phyloP scores from a whole-genome alignment of 306 rosid species.

The Phaseolus lunatus region DNA sequence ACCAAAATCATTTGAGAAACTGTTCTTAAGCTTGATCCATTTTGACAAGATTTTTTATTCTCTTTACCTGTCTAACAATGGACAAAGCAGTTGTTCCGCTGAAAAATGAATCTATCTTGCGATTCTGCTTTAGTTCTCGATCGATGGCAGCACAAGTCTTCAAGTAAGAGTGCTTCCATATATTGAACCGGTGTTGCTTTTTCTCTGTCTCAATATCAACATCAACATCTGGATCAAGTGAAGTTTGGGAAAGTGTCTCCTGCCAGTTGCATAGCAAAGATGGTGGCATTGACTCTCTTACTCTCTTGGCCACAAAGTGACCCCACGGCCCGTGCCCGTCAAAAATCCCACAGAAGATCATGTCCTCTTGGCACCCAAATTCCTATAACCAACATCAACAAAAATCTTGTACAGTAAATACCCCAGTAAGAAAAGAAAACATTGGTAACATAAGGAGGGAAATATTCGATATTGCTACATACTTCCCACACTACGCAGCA shows the following conservation, averaged over 20 bases:
- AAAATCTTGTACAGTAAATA: background rate
- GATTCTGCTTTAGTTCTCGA: slow-evolving; percentile 63
- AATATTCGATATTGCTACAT: slow-evolving; percentile 24
- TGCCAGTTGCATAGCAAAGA: slow-evolving; percentile 81
- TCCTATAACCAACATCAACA: slow-evolving; percentile 54
- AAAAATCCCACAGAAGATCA: slow-evolving; percentile 81
- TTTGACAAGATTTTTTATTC: background rate
- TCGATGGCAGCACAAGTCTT: slow-evolving; percentile 83
- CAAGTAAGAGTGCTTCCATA: slow-evolving; percentile 80
- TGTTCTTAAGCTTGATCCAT: background rate
- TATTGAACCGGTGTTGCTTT: slow-evolving; percentile 55
- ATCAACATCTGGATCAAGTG: slow-evolving; percentile 57
- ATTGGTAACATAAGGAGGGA: background rate
- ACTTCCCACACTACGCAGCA: slow-evolving; percentile 97
- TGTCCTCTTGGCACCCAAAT: slow-evolving; percentile 91
- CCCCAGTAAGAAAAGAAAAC: background rate
- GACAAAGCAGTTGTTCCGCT: slow-evolving; percentile 89
- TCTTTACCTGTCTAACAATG: slow-evolving; percentile 77
- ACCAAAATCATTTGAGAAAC: background rate
- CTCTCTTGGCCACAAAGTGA: slow-evolving; percentile 77
- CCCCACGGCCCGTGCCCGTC: slow-evolving; percentile 98
- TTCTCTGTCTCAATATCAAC: slow-evolving; percentile 48
- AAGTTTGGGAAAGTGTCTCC: slow-evolving; percentile 65
- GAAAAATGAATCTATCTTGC: slow-evolving; percentile 71
- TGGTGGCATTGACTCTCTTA: slow-evolving; percentile 75